A percentile compares a stretch with the other conserved stretches of the same genome.
Conservation (phyloP, 345 rosid species). For the Camelina laxa region DNA sequence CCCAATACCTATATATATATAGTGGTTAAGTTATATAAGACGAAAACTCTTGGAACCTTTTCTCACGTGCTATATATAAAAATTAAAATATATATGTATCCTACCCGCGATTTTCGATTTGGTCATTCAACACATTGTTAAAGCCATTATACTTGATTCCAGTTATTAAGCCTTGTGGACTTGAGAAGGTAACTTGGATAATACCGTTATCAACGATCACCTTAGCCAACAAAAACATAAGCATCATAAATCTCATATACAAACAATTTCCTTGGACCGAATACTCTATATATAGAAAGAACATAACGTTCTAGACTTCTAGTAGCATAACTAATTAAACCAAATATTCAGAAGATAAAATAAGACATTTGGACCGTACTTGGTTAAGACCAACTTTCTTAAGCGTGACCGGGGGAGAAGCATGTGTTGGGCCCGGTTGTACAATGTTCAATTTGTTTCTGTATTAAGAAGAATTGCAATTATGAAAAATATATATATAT, state of each 20-base stretch:
- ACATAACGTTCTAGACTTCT: neutral
- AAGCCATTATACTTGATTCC: conserved; percentile 70
- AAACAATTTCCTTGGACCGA: neutral
- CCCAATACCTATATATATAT: conserved; percentile 71
- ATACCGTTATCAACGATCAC: conserved; percentile 72
- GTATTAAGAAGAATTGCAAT: conserved; percentile 17
- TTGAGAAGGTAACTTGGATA: conserved; percentile 60
- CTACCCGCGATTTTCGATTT: conserved; percentile 62
- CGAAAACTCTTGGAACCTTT: neutral
- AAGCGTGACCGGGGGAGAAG: conserved; percentile 14
- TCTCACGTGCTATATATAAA: neutral
- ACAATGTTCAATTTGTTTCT: conserved; percentile 23
- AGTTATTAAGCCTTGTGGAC: conserved; percentile 61
- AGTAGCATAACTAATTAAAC: conserved; percentile 4
- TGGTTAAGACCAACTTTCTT: conserved; percentile 22
- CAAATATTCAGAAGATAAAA: neutral
- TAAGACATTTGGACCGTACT: conserved; percentile 31
- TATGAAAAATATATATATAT: neutral
- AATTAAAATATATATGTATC: neutral
- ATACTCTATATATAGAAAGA: neutral
- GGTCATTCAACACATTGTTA: conserved; percentile 58
- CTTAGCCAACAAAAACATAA: conserved; percentile 48
- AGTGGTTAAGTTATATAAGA: neutral
- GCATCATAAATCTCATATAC: neutral
- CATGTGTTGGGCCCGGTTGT: conserved; percentile 4